A percentile compares a stretch with the other conserved stretches of the same genome.
Conservation (phyloP, 805 yeast genomes). For the Isabelozyma rhagii region DNA sequence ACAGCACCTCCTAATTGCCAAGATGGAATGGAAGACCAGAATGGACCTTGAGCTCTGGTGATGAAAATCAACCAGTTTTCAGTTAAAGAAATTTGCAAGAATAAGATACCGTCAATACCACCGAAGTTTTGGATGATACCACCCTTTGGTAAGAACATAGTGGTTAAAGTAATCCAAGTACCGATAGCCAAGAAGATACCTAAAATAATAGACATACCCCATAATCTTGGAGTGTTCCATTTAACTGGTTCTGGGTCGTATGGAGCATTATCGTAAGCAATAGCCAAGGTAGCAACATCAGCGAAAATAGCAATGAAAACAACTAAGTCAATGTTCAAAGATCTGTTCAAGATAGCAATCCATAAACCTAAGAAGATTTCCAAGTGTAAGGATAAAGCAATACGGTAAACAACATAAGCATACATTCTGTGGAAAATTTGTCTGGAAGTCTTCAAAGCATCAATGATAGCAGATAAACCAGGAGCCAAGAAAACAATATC, state of each 20-base stretch:
- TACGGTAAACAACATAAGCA: constrained; percentile 97
- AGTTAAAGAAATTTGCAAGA: constrained; percentile 90
- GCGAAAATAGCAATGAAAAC: constrained; percentile 97
- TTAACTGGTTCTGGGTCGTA: constrained; percentile 89
- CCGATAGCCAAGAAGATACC: constrained; percentile 86
- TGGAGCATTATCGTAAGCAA: constrained; percentile 97
- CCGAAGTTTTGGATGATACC: constrained; percentile 97
- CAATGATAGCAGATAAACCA: constrained; percentile 92
- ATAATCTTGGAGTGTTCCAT: constrained; percentile 95
- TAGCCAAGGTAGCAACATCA: constrained; percentile 95
- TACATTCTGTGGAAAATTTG: constrained; percentile 99
- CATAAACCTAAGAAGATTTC: constrained; percentile 93
- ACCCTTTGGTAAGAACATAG: constrained; percentile 86
- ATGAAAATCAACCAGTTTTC: constrained; percentile 97
- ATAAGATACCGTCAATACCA: constrained; percentile 87
- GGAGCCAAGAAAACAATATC: constrained; percentile 93
- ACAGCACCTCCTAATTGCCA: constrained; percentile 98
- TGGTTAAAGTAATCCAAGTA: constrained; percentile 92
- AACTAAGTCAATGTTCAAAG: constrained; percentile 84
- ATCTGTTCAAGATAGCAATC: constrained; percentile 89
- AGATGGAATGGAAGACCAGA: constrained; percentile 95
- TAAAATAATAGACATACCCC: constrained; percentile 92
- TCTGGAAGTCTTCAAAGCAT: constrained; percentile 88
- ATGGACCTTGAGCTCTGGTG: constrained; percentile 96
- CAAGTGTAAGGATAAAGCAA: constrained; percentile 91